Percentiles rank a stretch among this genome's conserved stretches.
These are phyloP conservation scores for Urostyla sp. DNA, from an alignment of 73 alveolate species.

Conservation along the genomic window DNA sequence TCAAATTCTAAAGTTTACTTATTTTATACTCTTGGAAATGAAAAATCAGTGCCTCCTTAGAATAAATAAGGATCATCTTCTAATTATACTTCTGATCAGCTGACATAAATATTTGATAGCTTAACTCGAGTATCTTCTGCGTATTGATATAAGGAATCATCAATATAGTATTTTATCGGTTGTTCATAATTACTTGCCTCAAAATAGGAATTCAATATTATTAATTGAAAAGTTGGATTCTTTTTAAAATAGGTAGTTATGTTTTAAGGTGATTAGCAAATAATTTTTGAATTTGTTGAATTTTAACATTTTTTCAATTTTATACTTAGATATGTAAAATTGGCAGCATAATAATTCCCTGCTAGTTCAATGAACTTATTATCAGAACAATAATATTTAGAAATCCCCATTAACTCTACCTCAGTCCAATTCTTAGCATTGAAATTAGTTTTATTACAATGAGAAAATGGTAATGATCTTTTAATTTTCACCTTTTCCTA, in stretches of 20 bases:
- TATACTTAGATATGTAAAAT: constrained; percentile 8
- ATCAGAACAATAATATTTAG: background rate
- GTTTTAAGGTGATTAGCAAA: background rate
- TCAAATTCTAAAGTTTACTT: background rate
- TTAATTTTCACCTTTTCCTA: background rate
- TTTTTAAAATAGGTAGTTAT: background rate
- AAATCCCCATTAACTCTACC: background rate
- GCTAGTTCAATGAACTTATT: background rate
- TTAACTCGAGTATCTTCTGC: constrained; percentile 2
- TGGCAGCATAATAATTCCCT: constrained; percentile 19
- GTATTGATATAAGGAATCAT: constrained; percentile 32
- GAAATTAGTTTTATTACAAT: background rate
- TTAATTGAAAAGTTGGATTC: background rate
- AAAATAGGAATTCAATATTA: constrained; percentile 8
- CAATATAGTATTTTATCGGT: constrained; percentile 19
- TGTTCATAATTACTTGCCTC: background rate
- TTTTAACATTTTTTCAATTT: constrained; percentile 19
- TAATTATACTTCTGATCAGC: background rate
- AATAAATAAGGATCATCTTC: too few relatives aligned
- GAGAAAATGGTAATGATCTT: background rate
- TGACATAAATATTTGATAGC: background rate
- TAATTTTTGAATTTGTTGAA: background rate
- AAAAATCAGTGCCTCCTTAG: too few relatives aligned
- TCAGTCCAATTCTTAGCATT: background rate
- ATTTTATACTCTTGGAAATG: background rate